phyloP scores from a whole-genome alignment of 2,329 filamentous ascomycete species.

The Stagonosporopsis tanaceti region DNA sequence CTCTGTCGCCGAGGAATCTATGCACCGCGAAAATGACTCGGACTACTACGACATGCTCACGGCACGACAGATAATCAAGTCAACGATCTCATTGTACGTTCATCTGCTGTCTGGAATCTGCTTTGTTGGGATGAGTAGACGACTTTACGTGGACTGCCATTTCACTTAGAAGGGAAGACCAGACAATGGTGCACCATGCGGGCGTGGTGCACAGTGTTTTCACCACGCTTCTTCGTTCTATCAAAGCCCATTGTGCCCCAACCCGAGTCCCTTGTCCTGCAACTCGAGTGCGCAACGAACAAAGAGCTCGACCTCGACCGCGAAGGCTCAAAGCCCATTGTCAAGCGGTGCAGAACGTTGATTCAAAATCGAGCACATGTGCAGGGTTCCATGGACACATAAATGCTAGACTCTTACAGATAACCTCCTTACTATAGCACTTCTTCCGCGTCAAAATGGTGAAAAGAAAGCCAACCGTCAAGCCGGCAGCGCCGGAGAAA shows the following conservation, averaged over 20 bases:
- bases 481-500: neutral
- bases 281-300: neutral
- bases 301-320: neutral
- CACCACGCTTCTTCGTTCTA: neutral
- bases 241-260: neutral
- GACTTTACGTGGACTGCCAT: too few relatives aligned
- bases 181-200: too few relatives aligned
- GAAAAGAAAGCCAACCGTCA: neutral
- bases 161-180: too few relatives aligned
- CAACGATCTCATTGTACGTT: too few relatives aligned
- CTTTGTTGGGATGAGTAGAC: too few relatives aligned
- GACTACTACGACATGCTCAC: too few relatives aligned
- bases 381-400: neutral
- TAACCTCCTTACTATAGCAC: neutral
- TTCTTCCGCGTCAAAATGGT: neutral
- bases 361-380: neutral
- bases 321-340: neutral
- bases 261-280: neutral
- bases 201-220: neutral
- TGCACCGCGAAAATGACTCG: too few relatives aligned
- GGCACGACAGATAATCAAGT: too few relatives aligned
- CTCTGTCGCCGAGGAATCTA: too few relatives aligned
- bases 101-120: too few relatives aligned
- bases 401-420: neutral
- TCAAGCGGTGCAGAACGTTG: neutral